Evolutionary conservation across 139 green algal genomes (phyloP), one percentile per base, ranked within the genome.

Genomic region (Penium margaritaceum): DNA sequence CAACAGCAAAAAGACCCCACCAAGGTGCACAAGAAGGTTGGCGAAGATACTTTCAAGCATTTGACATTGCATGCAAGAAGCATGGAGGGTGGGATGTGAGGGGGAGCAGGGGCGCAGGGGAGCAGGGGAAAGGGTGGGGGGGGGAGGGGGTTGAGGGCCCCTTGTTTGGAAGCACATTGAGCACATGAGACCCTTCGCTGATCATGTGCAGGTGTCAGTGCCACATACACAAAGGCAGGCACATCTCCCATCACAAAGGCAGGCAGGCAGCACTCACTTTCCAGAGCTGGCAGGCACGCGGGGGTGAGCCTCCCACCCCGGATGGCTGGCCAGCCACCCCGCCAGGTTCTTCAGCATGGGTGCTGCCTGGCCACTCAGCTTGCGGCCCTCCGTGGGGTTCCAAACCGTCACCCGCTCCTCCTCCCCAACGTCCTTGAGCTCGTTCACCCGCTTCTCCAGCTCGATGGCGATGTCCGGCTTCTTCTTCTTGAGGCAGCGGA

Each of bases 311-410:
- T 66, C 57, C 57, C 57, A 66, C 17, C 57, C 57, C n/a, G 57
- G 57, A 39, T 66, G 57, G 30, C n/a, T 38, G 27, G 57, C 32
- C 57, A 66, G 57, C 57, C 57, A 66, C 12, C 30, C 57, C n/a
- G 57, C 30, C 57, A 66, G 57, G 9, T 66, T 66, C 57, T 38
- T 66, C 57, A 66, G 24, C 57, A 66, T 66, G 14, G 57, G 57
- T 21, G 57, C 57, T 29, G 57, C 57, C 30, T 43, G 30, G 15
- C 57, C 57, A 29, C 57, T 66, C 57, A 66, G 57, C 57, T 38
- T 37, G n/a, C 30, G 12, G 27, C 57, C 57, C 9, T 37, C 32
- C 1, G 57, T 29, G 36, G 57, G 57, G 57, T 38, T 43, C 57
- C 57, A 66, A 0, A 66, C 30, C 57, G 57, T 43, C 30, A 66